These are phyloP conservation scores for Monosporozyma aquatica DNA, from an alignment of 805 yeast genomes.

Conservation along the genomic window DNA sequence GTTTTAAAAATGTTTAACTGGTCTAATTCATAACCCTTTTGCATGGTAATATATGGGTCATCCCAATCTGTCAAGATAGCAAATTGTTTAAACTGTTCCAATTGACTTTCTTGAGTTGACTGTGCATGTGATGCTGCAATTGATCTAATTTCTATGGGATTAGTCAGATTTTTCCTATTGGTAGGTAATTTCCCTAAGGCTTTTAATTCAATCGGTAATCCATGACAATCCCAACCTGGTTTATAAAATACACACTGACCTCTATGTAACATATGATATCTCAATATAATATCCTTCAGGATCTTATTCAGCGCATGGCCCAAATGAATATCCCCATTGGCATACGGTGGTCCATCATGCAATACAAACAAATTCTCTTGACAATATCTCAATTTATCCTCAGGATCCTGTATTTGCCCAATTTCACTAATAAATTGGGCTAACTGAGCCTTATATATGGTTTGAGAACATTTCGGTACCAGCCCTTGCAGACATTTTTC, in stretches of 20 bases:
- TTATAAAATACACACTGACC: slow-evolving; percentile 59
- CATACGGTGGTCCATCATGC: slow-evolving; percentile 98
- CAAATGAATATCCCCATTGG: slow-evolving; percentile 86
- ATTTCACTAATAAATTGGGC: slow-evolving; percentile 13
- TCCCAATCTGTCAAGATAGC: slow-evolving; percentile 83
- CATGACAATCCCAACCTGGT: slow-evolving; percentile 99
- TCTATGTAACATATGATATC: slow-evolving; percentile 55
- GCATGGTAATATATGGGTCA: slow-evolving; percentile 63
- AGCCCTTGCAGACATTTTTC: slow-evolving; percentile 34
- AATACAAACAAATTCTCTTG: slow-evolving; percentile 46
- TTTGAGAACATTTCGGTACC: slow-evolving; percentile 46
- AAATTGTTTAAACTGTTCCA: slow-evolving; percentile 51
- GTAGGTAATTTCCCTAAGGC: slow-evolving; percentile 45
- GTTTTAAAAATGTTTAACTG: slow-evolving; percentile 65
- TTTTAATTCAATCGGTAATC: slow-evolving; percentile 89
- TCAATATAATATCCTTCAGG: slow-evolving; percentile 72
- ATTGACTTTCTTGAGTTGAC: slow-evolving; percentile 56
- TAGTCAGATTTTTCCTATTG: slow-evolving; percentile 35
- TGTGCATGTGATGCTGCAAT: slow-evolving; percentile 62
- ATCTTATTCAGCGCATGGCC: slow-evolving; percentile 91
- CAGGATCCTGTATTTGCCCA: slow-evolving; percentile 13
- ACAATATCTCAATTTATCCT: slow-evolving; percentile 17
- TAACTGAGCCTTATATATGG: slow-evolving; percentile 59
- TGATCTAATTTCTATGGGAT: slow-evolving; percentile 46
- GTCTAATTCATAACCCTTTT: slow-evolving; percentile 58